A percentile compares a stretch with the other conserved stretches of the same genome.
Conservation (phyloP, 2,329 filamentous ascomycete species). For the Colletotrichum brevisporum region DNA sequence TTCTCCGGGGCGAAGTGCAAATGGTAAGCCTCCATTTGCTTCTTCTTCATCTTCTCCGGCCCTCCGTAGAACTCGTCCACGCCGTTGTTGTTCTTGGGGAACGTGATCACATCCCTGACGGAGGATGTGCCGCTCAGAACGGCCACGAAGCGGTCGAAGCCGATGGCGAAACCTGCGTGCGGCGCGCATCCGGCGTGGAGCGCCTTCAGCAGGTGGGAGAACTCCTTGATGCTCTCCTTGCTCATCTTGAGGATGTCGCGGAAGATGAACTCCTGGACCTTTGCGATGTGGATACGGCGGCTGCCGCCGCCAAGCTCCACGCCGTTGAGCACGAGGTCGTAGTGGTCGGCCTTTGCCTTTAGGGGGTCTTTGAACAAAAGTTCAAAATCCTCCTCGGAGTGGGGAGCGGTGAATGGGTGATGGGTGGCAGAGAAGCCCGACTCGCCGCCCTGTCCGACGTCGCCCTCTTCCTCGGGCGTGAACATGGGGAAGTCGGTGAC, state of each 20-base stretch:
- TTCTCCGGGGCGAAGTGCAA: conserved; percentile 47
- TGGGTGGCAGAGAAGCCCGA: conserved; percentile 90
- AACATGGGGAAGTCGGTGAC: conserved; percentile 94
- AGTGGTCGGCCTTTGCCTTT: conserved; percentile 85
- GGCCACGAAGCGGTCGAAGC: conserved; percentile 89
- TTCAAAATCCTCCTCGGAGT: conserved; percentile 79
- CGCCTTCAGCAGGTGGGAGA: conserved; percentile 87
- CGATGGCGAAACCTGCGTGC: conserved; percentile 92
- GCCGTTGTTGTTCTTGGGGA: conserved; percentile 93
- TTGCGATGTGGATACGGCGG: conserved; percentile 88
- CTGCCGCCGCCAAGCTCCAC: conserved; percentile 95
- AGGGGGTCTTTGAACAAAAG: conserved; percentile 81
- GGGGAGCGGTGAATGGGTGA: conserved; percentile 95
- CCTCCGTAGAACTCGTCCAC: conserved; percentile 88
- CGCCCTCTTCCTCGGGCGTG: conserved; percentile 74
- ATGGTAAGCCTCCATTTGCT: conserved; percentile 65
- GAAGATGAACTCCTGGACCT: conserved; percentile 88
- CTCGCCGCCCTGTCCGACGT: conserved; percentile 85
- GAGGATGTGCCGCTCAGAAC: conserved; percentile 83
- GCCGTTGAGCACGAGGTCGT: conserved; percentile 96
- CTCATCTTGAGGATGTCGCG: conserved; percentile 86
- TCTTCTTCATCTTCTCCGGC: conserved; percentile 76
- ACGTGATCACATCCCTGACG: conserved; percentile 94
- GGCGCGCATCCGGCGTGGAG: conserved; percentile 90
- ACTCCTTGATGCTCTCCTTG: conserved; percentile 80